These are phyloP conservation scores for Mycena galopus DNA, from an alignment of 768 basidiomycete species.

Conservation along the genomic window DNA sequence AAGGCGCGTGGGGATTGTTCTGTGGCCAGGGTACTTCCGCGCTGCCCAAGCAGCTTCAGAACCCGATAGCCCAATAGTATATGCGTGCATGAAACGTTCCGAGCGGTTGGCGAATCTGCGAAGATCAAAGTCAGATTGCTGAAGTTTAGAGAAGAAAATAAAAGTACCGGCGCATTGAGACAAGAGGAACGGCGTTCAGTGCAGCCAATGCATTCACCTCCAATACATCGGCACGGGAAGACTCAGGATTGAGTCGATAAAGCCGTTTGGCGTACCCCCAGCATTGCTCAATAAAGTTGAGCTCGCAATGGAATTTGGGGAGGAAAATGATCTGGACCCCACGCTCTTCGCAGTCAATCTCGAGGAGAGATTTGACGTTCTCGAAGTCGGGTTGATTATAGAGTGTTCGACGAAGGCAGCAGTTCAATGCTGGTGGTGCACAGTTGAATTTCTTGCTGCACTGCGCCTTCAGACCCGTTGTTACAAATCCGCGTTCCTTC, in stretches of 20 bases:
- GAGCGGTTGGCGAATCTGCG: too few species aligned
- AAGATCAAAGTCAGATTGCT: too few species aligned
- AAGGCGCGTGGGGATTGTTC: too few species aligned
- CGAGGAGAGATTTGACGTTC: background rate
- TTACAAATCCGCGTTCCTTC: too few species aligned
- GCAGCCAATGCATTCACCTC: background rate
- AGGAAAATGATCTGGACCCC: background rate
- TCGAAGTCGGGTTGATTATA: background rate
- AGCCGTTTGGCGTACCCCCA: slow-evolving; percentile 2
- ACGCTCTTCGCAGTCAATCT: background rate
- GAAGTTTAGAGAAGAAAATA: too few species aligned
- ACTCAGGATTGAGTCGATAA: slow-evolving; percentile 4
- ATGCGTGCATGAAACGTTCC: too few species aligned
- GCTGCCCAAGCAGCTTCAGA: too few species aligned
- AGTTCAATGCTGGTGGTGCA: slow-evolving; percentile 12
- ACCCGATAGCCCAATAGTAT: too few species aligned
- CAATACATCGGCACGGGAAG: background rate
- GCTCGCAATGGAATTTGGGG: slow-evolving; percentile 7
- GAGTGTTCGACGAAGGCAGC: background rate
- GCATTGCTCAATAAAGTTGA: slow-evolving; percentile 12
- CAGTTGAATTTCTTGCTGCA: background rate
- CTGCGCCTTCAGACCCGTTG: background rate
- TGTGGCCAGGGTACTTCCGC: too few species aligned
- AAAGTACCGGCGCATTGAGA: too few species aligned
- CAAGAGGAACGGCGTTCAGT: background rate